These are phyloP conservation scores for Hydrangea macrophylla DNA, from an alignment of 148 eudicot genomes.

Conservation along the genomic window DNA sequence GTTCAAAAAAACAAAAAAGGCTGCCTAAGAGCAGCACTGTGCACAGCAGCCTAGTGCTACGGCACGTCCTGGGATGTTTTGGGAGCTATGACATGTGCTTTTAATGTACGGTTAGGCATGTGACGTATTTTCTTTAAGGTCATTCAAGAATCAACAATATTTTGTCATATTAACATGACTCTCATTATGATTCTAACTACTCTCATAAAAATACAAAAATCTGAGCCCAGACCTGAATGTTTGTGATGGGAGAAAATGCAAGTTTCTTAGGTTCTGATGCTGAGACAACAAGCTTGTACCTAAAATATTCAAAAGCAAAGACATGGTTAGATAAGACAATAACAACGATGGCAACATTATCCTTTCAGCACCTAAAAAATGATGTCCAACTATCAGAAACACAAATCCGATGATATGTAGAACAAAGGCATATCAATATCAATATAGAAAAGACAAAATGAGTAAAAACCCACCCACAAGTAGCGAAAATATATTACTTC, in stretches of 20 bases:
- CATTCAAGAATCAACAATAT: neutral
- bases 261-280: slow-evolving; percentile 80
- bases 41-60: no score
- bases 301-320: slow-evolving; percentile 31
- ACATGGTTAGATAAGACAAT: slow-evolving; percentile 1
- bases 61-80: no score
- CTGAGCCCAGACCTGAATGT: slow-evolving; percentile 68
- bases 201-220: neutral
- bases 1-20: no score
- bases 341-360: neutral
- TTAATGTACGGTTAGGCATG: no score
- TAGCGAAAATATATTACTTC: neutral
- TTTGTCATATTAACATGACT: neutral
- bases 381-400: neutral
- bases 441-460: neutral
- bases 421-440: neutral
- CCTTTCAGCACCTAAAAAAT: slow-evolving; percentile 2
- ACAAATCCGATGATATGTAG: neutral
- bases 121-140: neutral
- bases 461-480: neutral
- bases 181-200: neutral
- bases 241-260: slow-evolving; percentile 75
- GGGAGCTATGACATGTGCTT: no score
- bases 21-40: no score
- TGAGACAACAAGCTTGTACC: slow-evolving; percentile 88